Conservation (phyloP, 2,329 filamentous ascomycete species). For the Microdochium paspali region DNA sequence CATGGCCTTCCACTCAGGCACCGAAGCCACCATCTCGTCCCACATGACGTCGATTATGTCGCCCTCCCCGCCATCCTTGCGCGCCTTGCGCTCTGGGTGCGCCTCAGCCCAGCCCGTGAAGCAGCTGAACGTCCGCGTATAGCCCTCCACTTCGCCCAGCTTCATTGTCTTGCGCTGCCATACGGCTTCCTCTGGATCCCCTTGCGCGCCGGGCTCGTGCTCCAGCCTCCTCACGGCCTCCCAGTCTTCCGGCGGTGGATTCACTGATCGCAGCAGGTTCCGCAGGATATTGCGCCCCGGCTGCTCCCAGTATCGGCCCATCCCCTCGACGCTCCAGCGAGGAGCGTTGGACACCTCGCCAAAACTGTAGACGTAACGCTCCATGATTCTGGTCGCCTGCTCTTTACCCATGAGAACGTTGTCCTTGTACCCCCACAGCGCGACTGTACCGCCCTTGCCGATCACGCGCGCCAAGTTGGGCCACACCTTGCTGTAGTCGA, state of each 20-base stretch:
- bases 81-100: conserved; percentile 37
- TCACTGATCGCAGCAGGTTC: conserved; percentile 38
- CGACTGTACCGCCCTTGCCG: conserved; percentile 45
- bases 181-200: conserved; percentile 24
- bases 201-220: conserved; percentile 43
- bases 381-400: conserved; percentile 40
- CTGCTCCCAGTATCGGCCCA: conserved; percentile 53
- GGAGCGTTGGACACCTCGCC: conserved; percentile 24
- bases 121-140: conserved; percentile 50
- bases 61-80: conserved; percentile 43
- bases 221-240: conserved; percentile 39
- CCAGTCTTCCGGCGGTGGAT: conserved; percentile 42
- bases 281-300: conserved; percentile 47
- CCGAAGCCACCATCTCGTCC: conserved; percentile 44
- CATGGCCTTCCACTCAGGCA: conserved; percentile 38
- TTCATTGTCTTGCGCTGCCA: conserved; percentile 46
- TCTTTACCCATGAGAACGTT: conserved; percentile 46
- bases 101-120: conserved; percentile 49
- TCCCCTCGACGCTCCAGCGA: conserved; percentile 29
- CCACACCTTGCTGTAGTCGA: conserved; percentile 47
- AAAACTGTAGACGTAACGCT: conserved; percentile 44
- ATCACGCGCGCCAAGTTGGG: conserved; percentile 43
- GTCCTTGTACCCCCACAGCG: conserved; percentile 59
- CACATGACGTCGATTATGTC: conserved; percentile 56
- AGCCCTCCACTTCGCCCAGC: conserved; percentile 50